Evolutionary conservation across 2,329 filamentous ascomycete genomes (phyloP), one percentile per base, ranked within the genome.

Genomic region (Colletotrichum caudatum): DNA sequence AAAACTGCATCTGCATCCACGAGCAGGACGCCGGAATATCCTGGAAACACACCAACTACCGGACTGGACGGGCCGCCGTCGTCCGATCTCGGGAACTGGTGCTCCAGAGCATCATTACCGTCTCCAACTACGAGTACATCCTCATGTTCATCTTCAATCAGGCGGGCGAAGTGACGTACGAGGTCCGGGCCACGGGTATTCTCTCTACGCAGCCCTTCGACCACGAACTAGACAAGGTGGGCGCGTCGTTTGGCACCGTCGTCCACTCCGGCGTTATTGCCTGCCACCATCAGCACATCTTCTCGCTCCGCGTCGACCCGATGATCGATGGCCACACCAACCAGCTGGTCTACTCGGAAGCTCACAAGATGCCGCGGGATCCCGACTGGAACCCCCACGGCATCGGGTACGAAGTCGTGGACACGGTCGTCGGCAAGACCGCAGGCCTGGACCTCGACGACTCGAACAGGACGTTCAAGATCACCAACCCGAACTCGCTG

Each of bases 51-150:
- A 91, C 90, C 6, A 92, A 93, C 81, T 91, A 87, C 82, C 84
- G 90, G 5, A 92, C 89, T 0, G 84, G 85, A 37, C 85, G 88
- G 1, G 89, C 89, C 0, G 88, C 90, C 1, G 88, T 92, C 0
- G 88, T 88, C 0, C 84, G 91, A 9, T 84, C 86, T 69, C 86
- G 91, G 0, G 87, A 91, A 74, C 84, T 93, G 2, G 89, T 93
- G 0, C 79, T 93, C 2, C 91, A 93, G 75, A 90, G 88, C 76
- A 90, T 92, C 78, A 88, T 91, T 74, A 93, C 91, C 0, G 85
- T 92, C 2, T 88, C 88, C 26, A 93, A 93, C 80, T 93, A 93
- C 81, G 91, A 93, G 76, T 93, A 93, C 76, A 86, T 92, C 51
- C 88, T 92, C 69, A 86, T 87, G 2, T 92, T 86, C 79, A 87